phyloP scores from a whole-genome alignment of 202 grass and related monocot species.

The Schoenoplectus tabernaemontani region DNA sequence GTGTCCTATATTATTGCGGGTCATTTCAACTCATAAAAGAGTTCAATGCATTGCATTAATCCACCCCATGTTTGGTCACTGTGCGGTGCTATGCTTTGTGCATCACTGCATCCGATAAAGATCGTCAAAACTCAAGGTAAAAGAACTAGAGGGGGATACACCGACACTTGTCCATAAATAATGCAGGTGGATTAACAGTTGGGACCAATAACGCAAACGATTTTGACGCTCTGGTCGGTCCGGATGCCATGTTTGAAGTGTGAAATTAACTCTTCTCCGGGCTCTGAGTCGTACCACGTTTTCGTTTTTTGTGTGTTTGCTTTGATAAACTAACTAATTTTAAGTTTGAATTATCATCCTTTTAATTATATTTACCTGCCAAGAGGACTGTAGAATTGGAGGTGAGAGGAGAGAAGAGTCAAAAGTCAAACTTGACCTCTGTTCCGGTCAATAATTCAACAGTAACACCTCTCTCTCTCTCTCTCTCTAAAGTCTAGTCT shows the following conservation, averaged over 20 bases:
- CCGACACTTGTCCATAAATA: background rate
- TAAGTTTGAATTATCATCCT: background rate
- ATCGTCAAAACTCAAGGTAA: too few relatives aligned
- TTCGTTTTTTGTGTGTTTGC: background rate
- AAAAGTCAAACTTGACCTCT: conserved; percentile 1
- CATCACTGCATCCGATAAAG: too few relatives aligned
- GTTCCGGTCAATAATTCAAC: conserved; percentile 11
- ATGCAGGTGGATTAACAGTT: background rate
- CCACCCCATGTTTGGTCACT: too few relatives aligned
- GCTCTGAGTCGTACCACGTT: background rate
- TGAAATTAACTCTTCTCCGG: background rate
- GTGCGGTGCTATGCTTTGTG: too few relatives aligned
- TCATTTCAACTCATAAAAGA: too few relatives aligned
- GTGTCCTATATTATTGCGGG: too few relatives aligned
- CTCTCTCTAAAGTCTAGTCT: background rate
- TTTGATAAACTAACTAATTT: background rate
- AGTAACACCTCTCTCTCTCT: background rate
- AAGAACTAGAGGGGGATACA: background rate
- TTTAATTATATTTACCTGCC: background rate
- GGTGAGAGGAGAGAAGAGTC: background rate
- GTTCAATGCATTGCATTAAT: too few relatives aligned
- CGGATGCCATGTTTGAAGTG: background rate
- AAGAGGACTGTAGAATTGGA: background rate
- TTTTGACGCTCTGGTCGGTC: background rate
- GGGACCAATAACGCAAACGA: background rate